These are phyloP conservation scores for Usnea hakonensis DNA, from an alignment of 495 filamentous ascomycete species.

Conservation along the genomic window DNA sequence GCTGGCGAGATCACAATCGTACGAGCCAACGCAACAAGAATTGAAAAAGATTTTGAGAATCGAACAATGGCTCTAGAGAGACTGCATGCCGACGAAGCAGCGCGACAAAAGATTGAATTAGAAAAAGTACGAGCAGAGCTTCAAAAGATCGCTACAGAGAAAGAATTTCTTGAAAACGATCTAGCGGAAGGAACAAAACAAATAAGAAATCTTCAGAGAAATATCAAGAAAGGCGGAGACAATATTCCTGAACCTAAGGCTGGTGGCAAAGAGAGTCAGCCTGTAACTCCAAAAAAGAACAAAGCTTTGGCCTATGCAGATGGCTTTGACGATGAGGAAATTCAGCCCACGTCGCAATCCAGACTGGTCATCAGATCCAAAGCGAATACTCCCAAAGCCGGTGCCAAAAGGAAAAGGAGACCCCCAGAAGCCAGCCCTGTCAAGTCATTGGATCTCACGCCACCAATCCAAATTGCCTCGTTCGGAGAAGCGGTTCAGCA, in stretches of 20 bases:
- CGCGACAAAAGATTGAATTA: slow-evolving; percentile 48
- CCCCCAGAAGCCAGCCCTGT: slow-evolving; percentile 47
- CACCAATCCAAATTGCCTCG: slow-evolving; percentile 14
- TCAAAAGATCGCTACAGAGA: slow-evolving; percentile 56
- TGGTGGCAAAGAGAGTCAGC: slow-evolving; percentile 24
- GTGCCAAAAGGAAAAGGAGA: slow-evolving; percentile 56
- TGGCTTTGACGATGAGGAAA: slow-evolving; percentile 68
- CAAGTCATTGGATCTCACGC: slow-evolving; percentile 44
- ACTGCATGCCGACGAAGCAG: slow-evolving; percentile 46
- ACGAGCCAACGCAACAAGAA: slow-evolving; percentile 52
- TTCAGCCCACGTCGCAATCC: slow-evolving; percentile 50
- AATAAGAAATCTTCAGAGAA: slow-evolving; percentile 40
- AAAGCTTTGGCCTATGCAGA: slow-evolving; percentile 52
- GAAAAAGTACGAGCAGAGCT: slow-evolving; percentile 48
- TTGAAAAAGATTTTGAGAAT: slow-evolving; percentile 49
- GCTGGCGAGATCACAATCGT: slow-evolving; percentile 62
- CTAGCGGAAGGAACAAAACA: slow-evolving; percentile 50
- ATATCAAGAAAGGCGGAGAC: slow-evolving; percentile 33
- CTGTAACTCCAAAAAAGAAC: slow-evolving; percentile 52
- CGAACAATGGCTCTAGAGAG: slow-evolving; percentile 45
- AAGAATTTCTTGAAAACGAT: slow-evolving; percentile 58
- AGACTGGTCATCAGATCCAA: slow-evolving; percentile 46
- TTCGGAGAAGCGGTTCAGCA: slow-evolving; percentile 4
- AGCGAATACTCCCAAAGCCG: slow-evolving; percentile 49
- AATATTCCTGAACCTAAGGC: slow-evolving; percentile 8